A percentile compares a stretch with the other conserved stretches of the same genome.
Evolutionary conservation across 2,329 filamentous ascomycete species (phyloP).

Genomic region (Fusarium sp.): DNA sequence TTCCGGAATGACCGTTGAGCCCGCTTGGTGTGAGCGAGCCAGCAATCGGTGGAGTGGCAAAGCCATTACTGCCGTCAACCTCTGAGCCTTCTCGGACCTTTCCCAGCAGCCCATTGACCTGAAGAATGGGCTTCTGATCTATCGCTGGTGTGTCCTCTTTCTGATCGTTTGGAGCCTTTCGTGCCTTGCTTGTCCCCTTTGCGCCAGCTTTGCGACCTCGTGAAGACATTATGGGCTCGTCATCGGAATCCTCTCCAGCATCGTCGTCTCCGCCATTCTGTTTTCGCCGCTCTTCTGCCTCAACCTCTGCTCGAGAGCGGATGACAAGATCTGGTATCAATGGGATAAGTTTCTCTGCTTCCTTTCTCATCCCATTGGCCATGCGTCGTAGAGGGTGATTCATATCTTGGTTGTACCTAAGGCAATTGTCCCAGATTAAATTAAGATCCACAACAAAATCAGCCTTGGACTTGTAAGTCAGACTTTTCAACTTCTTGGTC

Average conservation of each 20-base stretch:
- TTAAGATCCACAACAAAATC: constrained; percentile 95
- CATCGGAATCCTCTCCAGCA: constrained; percentile 89
- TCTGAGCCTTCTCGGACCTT: constrained; percentile 80
- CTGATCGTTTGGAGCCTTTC: constrained; percentile 76
- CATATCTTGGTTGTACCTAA: constrained; percentile 93
- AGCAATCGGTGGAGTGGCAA: constrained; percentile 80
- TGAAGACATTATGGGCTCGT: constrained; percentile 98
- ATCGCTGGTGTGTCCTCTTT: constrained; percentile 81
- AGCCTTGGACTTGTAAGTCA: constrained; percentile 86
- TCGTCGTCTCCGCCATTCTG: constrained; percentile 87
- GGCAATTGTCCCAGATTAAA: constrained; percentile 95
- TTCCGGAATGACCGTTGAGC: constrained; percentile 71
- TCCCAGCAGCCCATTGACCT: constrained; percentile 70
- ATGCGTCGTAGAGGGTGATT: constrained; percentile 89
- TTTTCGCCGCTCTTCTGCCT: constrained; percentile 84
- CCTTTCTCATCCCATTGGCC: constrained; percentile 95
- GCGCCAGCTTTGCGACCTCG: constrained; percentile 85
- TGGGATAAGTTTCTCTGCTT: constrained; percentile 95
- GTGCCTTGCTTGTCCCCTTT: constrained; percentile 79
- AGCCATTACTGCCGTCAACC: constrained; percentile 84
- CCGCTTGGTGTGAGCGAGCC: constrained; percentile 81
- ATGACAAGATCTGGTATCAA: constrained; percentile 94
- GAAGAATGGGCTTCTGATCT: constrained; percentile 77
- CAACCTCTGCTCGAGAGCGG: constrained; percentile 90
- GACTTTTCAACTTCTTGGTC: constrained; percentile 93